A percentile compares a stretch with the other conserved stretches of the same genome.
These are phyloP conservation scores for Podospora anserina DNA, from an alignment of 495 filamentous ascomycete genomes.

Conservation along the genomic window DNA sequence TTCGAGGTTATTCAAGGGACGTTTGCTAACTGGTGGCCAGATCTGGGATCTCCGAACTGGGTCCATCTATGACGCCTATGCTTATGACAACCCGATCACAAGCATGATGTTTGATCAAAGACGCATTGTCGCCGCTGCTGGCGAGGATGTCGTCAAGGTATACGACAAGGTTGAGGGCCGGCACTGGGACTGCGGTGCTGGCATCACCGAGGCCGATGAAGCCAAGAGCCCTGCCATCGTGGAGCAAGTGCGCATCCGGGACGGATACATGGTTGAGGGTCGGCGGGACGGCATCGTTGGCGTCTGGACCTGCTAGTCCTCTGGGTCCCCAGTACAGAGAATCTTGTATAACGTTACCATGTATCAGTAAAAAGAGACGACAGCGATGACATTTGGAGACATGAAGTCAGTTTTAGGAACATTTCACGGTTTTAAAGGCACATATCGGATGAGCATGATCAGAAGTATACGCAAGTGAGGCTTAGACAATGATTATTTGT, in stretches of 20 bases:
- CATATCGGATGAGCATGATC: neutral
- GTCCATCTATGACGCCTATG: constrained; percentile 92
- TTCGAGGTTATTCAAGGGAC: neutral
- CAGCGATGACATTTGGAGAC: neutral
- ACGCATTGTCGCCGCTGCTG: constrained; percentile 85
- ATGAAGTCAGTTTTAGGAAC: neutral
- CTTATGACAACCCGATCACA: constrained; percentile 88
- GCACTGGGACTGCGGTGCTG: constrained; percentile 96
- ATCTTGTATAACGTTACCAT: constrained; percentile 5
- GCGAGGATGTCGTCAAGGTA: constrained; percentile 91
- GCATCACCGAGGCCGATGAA: constrained; percentile 61
- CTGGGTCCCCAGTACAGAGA: neutral
- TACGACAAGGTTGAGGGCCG: constrained; percentile 95
- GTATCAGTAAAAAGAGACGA: neutral
- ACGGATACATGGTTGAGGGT: constrained; percentile 92
- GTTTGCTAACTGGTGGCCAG: constrained; percentile 41
- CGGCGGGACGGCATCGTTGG: constrained; percentile 84
- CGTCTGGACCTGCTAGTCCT: constrained; percentile 69
- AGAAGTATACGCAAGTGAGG: neutral
- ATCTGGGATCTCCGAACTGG: constrained; percentile 99
- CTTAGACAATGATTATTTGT: neutral
- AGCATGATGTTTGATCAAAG: constrained; percentile 97
- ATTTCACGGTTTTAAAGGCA: neutral
- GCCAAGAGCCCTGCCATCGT: constrained; percentile 64
- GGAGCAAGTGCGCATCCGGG: constrained; percentile 84